phyloP scores from a whole-genome alignment of 768 basidiomycete species.

The Phylloporus rhodoxanthus region DNA sequence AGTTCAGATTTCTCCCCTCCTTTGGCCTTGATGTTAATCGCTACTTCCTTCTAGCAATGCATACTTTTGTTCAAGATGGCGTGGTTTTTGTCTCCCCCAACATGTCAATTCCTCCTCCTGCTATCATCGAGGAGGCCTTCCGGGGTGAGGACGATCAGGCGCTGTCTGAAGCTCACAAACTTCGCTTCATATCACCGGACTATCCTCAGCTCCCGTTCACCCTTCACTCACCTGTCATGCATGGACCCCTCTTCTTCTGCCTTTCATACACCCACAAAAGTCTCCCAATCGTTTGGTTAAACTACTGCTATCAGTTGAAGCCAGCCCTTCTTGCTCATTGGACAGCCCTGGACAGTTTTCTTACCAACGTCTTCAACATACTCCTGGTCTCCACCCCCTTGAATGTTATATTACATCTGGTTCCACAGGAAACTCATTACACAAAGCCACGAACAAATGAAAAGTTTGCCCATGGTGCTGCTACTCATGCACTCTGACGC shows the following conservation, averaged over 20 bases:
- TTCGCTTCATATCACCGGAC: not conserved
- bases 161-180: not conserved
- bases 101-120: not conserved
- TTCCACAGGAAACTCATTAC: not conserved
- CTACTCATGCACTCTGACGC: not conserved
- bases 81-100: not conserved
- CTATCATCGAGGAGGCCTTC: not conserved
- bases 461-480: not conserved
- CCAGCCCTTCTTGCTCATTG: not conserved
- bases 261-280: not conserved
- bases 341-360: not conserved
- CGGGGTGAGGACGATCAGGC: not conserved
- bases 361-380: not conserved
- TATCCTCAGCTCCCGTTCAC: not conserved
- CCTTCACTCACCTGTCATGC: not conserved
- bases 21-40: too few species aligned
- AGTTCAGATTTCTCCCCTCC: too few species aligned
- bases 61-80: not conserved
- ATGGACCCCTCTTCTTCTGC: not conserved
- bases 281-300: not conserved
- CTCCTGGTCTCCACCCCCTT: not conserved
- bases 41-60: too few species aligned
- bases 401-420: not conserved
- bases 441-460: not conserved
- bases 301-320: not conserved